Conservation (phyloP, 2,329 filamentous ascomycete genomes). For the Boeremia lycopersici region DNA sequence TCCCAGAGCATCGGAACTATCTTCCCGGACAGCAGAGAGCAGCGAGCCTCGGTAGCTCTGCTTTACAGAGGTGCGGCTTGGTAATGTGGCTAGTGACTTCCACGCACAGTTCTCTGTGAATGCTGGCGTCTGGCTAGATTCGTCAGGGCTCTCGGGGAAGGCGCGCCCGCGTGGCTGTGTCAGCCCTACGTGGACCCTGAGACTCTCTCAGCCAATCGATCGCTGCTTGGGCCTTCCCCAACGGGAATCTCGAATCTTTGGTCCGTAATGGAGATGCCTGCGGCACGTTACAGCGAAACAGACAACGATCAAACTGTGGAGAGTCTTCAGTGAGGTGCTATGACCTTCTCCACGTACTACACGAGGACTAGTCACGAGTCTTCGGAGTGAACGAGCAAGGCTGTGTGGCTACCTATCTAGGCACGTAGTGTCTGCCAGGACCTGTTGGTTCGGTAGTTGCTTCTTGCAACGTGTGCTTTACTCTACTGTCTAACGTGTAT, state of each 20-base stretch:
- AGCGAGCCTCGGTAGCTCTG: slow-evolving; percentile 1
- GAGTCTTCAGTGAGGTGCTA: neutral
- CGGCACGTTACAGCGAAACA: slow-evolving; percentile 16
- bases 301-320: slow-evolving; percentile 19
- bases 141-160: slow-evolving; percentile 18
- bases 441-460: too few relatives aligned
- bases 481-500: neutral
- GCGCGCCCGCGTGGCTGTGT: slow-evolving; percentile 21
- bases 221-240: neutral
- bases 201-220: slow-evolving; percentile 4
- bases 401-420: neutral
- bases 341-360: neutral
- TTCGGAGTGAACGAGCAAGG: neutral
- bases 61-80: slow-evolving; percentile 7
- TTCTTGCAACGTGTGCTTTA: neutral
- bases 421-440: too few relatives aligned
- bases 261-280: slow-evolving; percentile 11
- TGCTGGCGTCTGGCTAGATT: slow-evolving; percentile 7
- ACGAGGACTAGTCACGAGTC: neutral
- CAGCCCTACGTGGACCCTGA: slow-evolving; percentile 20
- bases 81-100: slow-evolving; percentile 32
- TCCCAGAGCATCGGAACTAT: neutral
- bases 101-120: slow-evolving; percentile 4
- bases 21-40: neutral
- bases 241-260: slow-evolving; percentile 9